A percentile compares a stretch with the other conserved stretches of the same genome.
phyloP scores from a whole-genome alignment of 179 eudicot genomes.

The Silene vulgaris region DNA sequence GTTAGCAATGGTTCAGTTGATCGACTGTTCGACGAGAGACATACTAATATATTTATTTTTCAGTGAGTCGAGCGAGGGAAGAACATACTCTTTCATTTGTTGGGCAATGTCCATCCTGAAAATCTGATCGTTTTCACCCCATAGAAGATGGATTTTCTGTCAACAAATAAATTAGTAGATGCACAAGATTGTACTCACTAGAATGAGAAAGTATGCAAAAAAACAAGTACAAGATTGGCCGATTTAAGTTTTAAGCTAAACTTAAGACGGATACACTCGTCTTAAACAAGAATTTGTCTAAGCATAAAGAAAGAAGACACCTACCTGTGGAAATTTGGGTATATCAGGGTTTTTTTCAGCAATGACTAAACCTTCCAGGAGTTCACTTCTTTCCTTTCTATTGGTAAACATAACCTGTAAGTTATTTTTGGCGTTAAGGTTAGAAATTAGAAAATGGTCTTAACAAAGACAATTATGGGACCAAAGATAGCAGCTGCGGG shows the following conservation, averaged over 20 bases:
- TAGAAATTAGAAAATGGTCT: conserved; percentile 8
- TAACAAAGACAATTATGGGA: background rate
- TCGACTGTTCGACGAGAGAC: background rate
- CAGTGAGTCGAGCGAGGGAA: too few relatives aligned
- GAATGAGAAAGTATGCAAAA: too few relatives aligned
- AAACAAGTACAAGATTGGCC: background rate
- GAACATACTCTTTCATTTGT: conserved; percentile 73
- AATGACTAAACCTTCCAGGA: conserved; percentile 71
- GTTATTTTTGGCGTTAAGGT: conserved; percentile 13
- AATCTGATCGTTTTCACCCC: conserved; percentile 92
- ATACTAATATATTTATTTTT: background rate
- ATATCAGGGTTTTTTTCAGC: conserved; percentile 58
- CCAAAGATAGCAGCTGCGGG: too few relatives aligned
- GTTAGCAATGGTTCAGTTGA: too few relatives aligned
- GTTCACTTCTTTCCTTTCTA: conserved; percentile 86
- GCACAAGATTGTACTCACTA: background rate
- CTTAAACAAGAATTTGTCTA: background rate
- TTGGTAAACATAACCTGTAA: conserved; percentile 83
- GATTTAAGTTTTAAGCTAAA: too few relatives aligned
- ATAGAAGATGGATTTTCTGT: conserved; percentile 84
- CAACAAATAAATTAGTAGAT: background rate
- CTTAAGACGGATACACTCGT: too few relatives aligned
- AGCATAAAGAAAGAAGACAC: too few relatives aligned
- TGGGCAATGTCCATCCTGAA: conserved; percentile 71
- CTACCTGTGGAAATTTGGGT: conserved; percentile 69